These are phyloP conservation scores for Hymenoscyphus albidus DNA, from an alignment of 2,329 filamentous ascomycete genomes.

Conservation along the genomic window DNA sequence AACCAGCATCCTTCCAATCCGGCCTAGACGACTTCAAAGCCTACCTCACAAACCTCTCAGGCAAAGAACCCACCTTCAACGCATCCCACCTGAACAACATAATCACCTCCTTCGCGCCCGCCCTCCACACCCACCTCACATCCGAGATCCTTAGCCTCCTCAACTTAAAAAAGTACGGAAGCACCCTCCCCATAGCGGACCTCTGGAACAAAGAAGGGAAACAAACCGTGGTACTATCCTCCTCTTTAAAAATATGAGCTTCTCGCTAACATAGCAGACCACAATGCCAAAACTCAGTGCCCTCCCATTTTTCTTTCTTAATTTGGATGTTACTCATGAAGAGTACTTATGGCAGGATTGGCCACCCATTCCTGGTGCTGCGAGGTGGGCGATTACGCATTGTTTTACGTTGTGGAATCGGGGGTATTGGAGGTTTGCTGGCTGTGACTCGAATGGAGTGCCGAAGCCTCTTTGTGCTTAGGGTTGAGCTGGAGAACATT, in stretches of 20 bases:
- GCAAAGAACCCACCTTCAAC: constrained; percentile 20
- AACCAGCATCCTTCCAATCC: constrained; percentile 14
- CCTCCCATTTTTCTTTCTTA: constrained; percentile 62
- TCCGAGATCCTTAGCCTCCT: constrained; percentile 32
- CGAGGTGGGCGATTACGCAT: constrained; percentile 58
- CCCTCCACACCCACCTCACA: constrained; percentile 29
- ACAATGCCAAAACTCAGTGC: constrained; percentile 49
- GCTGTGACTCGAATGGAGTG: constrained; percentile 46
- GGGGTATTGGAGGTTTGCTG: constrained; percentile 62
- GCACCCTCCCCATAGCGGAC: constrained; percentile 24
- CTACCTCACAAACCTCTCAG: constrained; percentile 13
- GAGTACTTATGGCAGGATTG: constrained; percentile 57
- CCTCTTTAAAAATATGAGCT: not conserved
- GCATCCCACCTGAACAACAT: constrained; percentile 26
- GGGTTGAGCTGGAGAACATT: not conserved
- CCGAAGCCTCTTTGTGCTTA: constrained; percentile 35
- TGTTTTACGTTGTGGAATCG: constrained; percentile 53
- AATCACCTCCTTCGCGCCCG: constrained; percentile 32
- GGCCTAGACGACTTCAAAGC: constrained; percentile 12
- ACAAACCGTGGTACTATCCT: constrained; percentile 43
- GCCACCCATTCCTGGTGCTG: constrained; percentile 60
- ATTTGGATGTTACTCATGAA: constrained; percentile 57
- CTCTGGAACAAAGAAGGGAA: constrained; percentile 27
- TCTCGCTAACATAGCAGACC: constrained; percentile 46
- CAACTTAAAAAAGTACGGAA: constrained; percentile 25